Conservation (phyloP, 2,329 filamentous ascomycete genomes). For the Ophiostoma angusticollis region DNA sequence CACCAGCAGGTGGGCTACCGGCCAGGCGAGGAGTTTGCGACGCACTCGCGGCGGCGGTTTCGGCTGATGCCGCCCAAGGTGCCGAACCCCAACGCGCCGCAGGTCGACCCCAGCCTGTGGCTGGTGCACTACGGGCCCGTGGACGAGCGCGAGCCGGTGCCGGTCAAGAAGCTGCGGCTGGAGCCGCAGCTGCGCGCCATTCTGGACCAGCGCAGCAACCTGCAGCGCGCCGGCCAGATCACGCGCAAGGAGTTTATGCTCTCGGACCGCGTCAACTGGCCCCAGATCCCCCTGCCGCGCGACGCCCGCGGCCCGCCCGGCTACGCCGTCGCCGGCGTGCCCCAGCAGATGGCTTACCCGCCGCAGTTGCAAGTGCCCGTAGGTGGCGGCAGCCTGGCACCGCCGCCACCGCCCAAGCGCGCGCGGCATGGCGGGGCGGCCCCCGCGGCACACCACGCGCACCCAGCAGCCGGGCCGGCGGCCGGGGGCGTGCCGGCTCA, state of each 20-base stretch:
- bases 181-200: slow-evolving; percentile 46
- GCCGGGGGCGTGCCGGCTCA: too few relatives aligned
- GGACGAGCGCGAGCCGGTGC: slow-evolving; percentile 60
- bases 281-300: slow-evolving; percentile 59
- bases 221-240: slow-evolving; percentile 65
- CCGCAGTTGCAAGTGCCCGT: too few relatives aligned
- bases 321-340: slow-evolving; percentile 31
- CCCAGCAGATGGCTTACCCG: slow-evolving; percentile 51
- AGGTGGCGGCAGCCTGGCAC: slow-evolving; percentile 26
- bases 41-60: slow-evolving; percentile 74
- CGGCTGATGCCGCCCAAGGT: slow-evolving; percentile 62
- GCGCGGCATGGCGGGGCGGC: slow-evolving; percentile 31
- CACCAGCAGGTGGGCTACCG: slow-evolving; percentile 71
- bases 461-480: neutral
- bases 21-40: slow-evolving; percentile 55
- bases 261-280: slow-evolving; percentile 81
- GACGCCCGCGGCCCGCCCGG: slow-evolving; percentile 38
- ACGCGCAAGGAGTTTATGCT: slow-evolving; percentile 91
- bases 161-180: slow-evolving; percentile 52
- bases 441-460: slow-evolving; percentile 20
- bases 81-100: slow-evolving; percentile 53
- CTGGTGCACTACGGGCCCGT: slow-evolving; percentile 79
- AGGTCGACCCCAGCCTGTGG: slow-evolving; percentile 73
- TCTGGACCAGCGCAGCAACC: slow-evolving; percentile 50
- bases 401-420: slow-evolving; percentile 44